Conservation (phyloP, 441 rosid genomes). For the Arabidopsis hybrid region DNA sequence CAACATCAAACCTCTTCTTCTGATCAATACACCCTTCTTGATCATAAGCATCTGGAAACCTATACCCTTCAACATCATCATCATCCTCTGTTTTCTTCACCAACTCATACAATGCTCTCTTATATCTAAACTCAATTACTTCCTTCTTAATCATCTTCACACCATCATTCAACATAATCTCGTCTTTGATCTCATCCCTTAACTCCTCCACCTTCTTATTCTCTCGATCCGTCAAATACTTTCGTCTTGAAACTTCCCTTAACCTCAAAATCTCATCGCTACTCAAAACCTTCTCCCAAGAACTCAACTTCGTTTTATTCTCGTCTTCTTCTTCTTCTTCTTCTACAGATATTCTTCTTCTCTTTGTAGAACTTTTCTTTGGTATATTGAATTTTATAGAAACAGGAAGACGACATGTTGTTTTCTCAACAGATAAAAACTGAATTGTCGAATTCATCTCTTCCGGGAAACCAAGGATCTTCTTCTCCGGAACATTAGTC, state of each 20-base stretch:
- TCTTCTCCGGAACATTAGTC: conserved; percentile 25
- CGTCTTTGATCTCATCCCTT: conserved; percentile 41
- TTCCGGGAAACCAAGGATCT: not conserved
- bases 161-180: conserved; percentile 60
- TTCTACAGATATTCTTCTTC: not conserved
- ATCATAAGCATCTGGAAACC: conserved; percentile 93
- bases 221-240: conserved; percentile 34
- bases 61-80: conserved; percentile 58
- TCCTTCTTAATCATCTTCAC: conserved; percentile 76
- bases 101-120: conserved; percentile 70
- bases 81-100: conserved; percentile 66
- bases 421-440: conserved; percentile 25
- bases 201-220: conserved; percentile 57
- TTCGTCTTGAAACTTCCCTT: conserved; percentile 41
- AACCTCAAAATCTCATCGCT: conserved; percentile 8
- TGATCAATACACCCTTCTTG: conserved; percentile 75
- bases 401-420: conserved; percentile 45
- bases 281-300: not conserved
- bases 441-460: not conserved
- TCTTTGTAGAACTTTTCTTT: conserved; percentile 60
- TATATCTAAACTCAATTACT: conserved; percentile 61
- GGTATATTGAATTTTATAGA: conserved; percentile 46
- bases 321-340: not conserved
- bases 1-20: conserved; percentile 86
- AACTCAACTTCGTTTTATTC: conserved; percentile 6